Evolutionary conservation across 1,139 yeast genomes (phyloP).

Genomic region (Blastobotrys arbuscula): DNA sequence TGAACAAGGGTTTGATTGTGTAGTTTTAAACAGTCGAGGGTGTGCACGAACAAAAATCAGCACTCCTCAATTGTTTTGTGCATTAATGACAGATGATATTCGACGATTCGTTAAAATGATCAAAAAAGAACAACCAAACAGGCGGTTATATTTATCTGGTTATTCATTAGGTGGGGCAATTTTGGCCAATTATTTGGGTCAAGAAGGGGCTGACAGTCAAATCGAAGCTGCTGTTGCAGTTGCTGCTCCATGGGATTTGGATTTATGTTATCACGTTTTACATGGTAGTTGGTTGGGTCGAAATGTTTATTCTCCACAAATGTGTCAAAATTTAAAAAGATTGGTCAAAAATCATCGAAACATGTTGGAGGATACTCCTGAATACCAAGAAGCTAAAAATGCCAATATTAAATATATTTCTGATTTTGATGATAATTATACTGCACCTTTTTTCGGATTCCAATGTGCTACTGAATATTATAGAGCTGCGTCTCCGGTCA

Average conservation of each 20-base stretch:
- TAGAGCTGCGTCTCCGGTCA: slow-evolving; percentile 58
- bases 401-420: slow-evolving; percentile 37
- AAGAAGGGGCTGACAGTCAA: slow-evolving; percentile 47
- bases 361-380: slow-evolving; percentile 43
- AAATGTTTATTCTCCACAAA: slow-evolving; percentile 56
- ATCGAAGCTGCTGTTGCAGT: slow-evolving; percentile 63
- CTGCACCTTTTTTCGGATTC: slow-evolving; percentile 73
- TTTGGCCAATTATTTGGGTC: slow-evolving; percentile 73
- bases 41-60: slow-evolving; percentile 80
- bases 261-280: slow-evolving; percentile 49
- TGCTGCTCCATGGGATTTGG: slow-evolving; percentile 84
- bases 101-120: slow-evolving; percentile 52
- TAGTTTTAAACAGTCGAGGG: slow-evolving; percentile 77
- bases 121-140: slow-evolving; percentile 53
- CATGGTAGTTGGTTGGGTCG: slow-evolving; percentile 53
- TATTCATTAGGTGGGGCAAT: slow-evolving; percentile 86
- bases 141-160: slow-evolving; percentile 74
- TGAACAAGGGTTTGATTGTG: slow-evolving; percentile 49
- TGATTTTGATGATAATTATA: slow-evolving; percentile 67
- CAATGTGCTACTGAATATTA: slow-evolving; percentile 68
- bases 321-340: slow-evolving; percentile 60
- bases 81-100: slow-evolving; percentile 67
- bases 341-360: slow-evolving; percentile 57
- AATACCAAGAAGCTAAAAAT: slow-evolving; percentile 35
- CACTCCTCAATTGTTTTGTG: slow-evolving; percentile 70